These are phyloP conservation scores for Ploettnerulaceae sp. DNA, from an alignment of 2,329 filamentous ascomycete species.

Conservation along the genomic window DNA sequence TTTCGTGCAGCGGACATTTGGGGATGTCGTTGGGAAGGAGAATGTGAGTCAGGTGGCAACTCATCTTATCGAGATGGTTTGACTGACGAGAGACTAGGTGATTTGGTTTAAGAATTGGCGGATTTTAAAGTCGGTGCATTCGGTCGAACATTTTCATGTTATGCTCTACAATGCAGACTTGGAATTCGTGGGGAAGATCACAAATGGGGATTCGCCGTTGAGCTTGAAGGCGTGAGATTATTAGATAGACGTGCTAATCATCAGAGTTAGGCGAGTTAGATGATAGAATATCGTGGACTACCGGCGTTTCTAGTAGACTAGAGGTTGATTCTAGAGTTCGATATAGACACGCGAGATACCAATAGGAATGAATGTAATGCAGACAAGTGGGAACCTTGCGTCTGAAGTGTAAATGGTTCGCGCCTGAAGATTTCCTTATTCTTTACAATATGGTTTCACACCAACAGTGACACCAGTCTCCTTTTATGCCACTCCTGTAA, in stretches of 20 bases:
- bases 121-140: conserved; percentile 75
- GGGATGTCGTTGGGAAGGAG: conserved; percentile 44
- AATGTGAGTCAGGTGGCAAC: conserved; percentile 42
- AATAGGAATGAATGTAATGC: no score
- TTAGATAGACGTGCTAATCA: no score
- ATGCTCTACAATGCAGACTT: conserved; percentile 77
- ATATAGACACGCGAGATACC: no score
- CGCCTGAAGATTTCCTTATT: no score
- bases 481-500: no score
- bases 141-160: conserved; percentile 91
- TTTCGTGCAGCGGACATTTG: conserved; percentile 67
- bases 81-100: conserved; percentile 39
- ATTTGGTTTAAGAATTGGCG: conserved; percentile 91
- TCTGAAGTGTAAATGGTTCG: no score
- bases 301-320: not conserved
- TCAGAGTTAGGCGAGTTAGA: not conserved
- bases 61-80: not conserved
- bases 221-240: conserved; percentile 38
- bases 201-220: conserved; percentile 67
- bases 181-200: conserved; percentile 65
- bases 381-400: no score
- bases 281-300: not conserved
- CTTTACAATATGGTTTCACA: no score
- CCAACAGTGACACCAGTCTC: no score
- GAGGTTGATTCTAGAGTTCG: no score